Conservation (phyloP, 163 green algal genomes). For the Chlamydomonas reinhardtii region DNA sequence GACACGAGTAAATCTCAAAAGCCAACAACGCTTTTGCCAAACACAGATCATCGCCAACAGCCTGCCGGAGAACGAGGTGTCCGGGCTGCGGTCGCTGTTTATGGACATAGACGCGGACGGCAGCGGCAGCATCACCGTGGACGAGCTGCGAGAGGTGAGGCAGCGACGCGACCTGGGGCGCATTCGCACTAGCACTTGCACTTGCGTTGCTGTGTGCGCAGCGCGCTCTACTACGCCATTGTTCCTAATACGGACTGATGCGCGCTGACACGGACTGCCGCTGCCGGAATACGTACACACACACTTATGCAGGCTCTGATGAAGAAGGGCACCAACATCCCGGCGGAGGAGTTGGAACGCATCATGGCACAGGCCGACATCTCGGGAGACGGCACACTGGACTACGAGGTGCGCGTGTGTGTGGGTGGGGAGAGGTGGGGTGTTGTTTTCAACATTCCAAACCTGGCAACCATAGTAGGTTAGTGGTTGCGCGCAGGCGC, state of each 20-base stretch:
- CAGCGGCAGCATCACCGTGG: constrained; percentile 92
- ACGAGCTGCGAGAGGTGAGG: constrained; percentile 85
- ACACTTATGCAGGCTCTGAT: background rate
- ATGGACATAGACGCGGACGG: constrained; percentile 89
- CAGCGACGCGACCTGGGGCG: no score
- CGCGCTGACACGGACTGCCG: no score
- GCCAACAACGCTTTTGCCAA: no score
- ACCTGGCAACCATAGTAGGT: no score
- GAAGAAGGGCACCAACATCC: constrained; percentile 38
- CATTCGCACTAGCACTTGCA: no score
- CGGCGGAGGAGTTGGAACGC: constrained; percentile 29
- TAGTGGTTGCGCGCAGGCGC: no score
- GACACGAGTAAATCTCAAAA: no score
- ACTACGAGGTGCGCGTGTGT: constrained; percentile 78
- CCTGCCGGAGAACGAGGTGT: constrained; percentile 93
- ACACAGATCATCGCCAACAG: constrained; percentile 83
- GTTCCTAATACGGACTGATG: no score
- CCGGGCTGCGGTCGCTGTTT: constrained; percentile 92
- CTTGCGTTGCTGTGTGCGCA: no score
- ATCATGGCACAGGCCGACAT: constrained; percentile 78
- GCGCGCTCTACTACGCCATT: no score
- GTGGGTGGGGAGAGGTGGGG: background rate
- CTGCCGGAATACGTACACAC: no score
- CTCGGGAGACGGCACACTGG: constrained; percentile 85
- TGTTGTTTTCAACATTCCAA: background rate